Conservation (phyloP, 441 rosid genomes). For the Caryocar brasiliense region DNA sequence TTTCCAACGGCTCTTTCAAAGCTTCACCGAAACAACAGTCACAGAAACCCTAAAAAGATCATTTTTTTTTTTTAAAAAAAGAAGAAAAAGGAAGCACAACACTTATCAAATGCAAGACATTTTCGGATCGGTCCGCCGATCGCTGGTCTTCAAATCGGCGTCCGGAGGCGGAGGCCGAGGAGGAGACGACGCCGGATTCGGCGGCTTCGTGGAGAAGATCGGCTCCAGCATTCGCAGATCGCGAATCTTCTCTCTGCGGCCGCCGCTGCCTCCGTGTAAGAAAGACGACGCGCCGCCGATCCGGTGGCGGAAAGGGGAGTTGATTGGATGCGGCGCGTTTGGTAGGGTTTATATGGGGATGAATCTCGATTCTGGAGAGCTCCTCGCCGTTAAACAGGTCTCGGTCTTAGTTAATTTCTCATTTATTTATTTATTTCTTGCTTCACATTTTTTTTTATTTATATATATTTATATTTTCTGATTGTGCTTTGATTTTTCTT, state of each 20-base stretch:
- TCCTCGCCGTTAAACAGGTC: conserved; percentile 93
- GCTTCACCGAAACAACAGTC: too few relatives aligned
- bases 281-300: conserved; percentile 53
- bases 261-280: conserved; percentile 21
- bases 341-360: conserved; percentile 98
- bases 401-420: too few relatives aligned
- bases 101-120: conserved; percentile 54
- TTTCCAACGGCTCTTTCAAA: too few relatives aligned
- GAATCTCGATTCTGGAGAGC: conserved; percentile 99
- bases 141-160: conserved; percentile 60
- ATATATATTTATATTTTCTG: neutral
- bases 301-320: conserved; percentile 93
- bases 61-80: too few relatives aligned
- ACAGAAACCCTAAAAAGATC: too few relatives aligned
- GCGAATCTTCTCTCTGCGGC: conserved; percentile 44
- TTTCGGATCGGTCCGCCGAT: conserved; percentile 92
- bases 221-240: conserved; percentile 80
- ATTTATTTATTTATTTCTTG: neutral
- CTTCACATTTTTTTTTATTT: neutral
- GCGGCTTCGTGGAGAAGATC: conserved; percentile 72
- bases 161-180: conserved; percentile 24
- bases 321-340: conserved; percentile 92
- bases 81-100: neutral
- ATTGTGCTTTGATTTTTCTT: neutral
- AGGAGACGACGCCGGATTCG: conserved; percentile 37